phyloP scores from a whole-genome alignment of 2,329 filamentous ascomycete genomes.

The Whalleya microplaca region DNA sequence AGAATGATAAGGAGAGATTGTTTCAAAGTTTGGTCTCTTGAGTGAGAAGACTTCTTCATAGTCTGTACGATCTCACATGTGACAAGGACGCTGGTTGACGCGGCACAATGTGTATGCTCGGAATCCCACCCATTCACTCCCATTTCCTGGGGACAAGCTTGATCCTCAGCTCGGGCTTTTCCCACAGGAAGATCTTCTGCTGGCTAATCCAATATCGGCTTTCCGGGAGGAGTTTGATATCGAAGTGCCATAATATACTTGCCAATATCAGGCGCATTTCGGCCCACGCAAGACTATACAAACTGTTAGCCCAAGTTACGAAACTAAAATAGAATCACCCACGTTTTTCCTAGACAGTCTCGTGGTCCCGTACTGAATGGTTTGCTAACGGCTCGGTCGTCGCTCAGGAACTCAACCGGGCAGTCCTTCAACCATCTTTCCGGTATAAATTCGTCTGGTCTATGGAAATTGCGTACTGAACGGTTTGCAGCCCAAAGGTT shows the following conservation, averaged over 20 bases:
- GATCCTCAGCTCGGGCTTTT: slow-evolving; percentile 1
- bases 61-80: no score
- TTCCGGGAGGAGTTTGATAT: slow-evolving; percentile 2
- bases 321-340: background rate
- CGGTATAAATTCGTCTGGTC: slow-evolving; percentile 18
- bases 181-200: slow-evolving; percentile 15
- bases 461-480: slow-evolving; percentile 12
- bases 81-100: no score
- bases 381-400: slow-evolving; percentile 5
- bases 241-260: slow-evolving; percentile 17
- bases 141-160: background rate
- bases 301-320: background rate
- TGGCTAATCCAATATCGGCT: slow-evolving; percentile 10
- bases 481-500: slow-evolving; percentile 8
- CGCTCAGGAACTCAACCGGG: slow-evolving; percentile 7
- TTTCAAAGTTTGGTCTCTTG: no score
- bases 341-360: slow-evolving; percentile 20
- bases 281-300: slow-evolving; percentile 11
- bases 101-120: background rate
- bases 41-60: no score
- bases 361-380: slow-evolving; percentile 17
- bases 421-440: slow-evolving; percentile 16
- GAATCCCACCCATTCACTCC: background rate
- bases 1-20: no score
- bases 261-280: slow-evolving; percentile 13